phyloP scores from a whole-genome alignment of 305 asterid genomes.

The Fraxinus nigra region DNA sequence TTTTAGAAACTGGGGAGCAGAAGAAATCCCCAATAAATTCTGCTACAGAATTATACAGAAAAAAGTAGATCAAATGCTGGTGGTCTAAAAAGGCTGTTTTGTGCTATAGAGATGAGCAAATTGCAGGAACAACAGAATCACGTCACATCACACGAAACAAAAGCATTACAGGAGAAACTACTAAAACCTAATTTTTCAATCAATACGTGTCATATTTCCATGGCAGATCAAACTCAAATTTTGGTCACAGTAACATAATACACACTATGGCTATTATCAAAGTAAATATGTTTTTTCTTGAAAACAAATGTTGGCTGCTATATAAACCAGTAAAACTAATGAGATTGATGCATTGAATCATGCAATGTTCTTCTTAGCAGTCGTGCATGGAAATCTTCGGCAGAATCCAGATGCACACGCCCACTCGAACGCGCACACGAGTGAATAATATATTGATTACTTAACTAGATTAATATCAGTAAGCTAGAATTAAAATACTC shows the following conservation, averaged over 20 bases:
- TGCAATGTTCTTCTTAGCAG: neutral
- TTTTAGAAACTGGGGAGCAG: conserved; percentile 24
- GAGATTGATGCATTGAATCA: neutral
- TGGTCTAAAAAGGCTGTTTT: conserved; percentile 6
- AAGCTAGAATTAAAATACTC: neutral
- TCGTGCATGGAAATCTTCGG: neutral
- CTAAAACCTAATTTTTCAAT: neutral
- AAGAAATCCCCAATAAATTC: conserved; percentile 12
- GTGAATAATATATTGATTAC: neutral
- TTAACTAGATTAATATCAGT: neutral
- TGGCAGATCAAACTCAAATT: neutral
- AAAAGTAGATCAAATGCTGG: conserved; percentile 15
- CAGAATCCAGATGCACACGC: neutral
- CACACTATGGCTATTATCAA: neutral
- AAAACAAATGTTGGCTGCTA: neutral
- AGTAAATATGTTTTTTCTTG: neutral
- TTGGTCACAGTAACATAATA: neutral
- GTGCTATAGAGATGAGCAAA: conserved; percentile 11
- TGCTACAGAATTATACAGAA: neutral
- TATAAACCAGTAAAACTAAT: neutral
- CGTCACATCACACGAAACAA: conserved; percentile 12
- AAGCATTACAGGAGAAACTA: neutral
- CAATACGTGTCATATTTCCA: neutral
- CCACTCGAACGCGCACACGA: neutral
- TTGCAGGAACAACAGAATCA: conserved; percentile 9